Conservation (phyloP, 305 asterid genomes). For the Stenogyne calaminthoides region DNA sequence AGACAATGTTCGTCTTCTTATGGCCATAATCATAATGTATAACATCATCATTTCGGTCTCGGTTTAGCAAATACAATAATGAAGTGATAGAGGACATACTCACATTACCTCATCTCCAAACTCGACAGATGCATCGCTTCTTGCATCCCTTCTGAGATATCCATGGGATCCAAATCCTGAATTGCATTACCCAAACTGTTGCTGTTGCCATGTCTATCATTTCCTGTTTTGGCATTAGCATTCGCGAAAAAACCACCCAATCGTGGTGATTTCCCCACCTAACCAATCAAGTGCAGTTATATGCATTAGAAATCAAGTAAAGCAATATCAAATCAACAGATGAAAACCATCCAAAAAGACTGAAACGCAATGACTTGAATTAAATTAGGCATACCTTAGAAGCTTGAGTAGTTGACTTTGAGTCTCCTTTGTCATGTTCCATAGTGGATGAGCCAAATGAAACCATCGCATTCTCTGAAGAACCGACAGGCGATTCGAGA, state of each 20-base stretch:
- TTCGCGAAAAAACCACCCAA: constrained; percentile 74
- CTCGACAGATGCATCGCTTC: constrained; percentile 98
- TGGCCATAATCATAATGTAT: not conserved
- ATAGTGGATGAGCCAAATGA: constrained; percentile 43
- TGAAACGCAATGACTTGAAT: not conserved
- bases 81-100: constrained; percentile 43
- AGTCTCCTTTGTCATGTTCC: constrained; percentile 81
- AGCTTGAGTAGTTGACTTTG: constrained; percentile 44
- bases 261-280: constrained; percentile 76
- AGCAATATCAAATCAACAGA: not conserved
- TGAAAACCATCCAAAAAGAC: not conserved
- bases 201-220: constrained; percentile 42
- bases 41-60: not conserved
- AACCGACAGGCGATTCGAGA: constrained; percentile 69
- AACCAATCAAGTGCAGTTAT: constrained; percentile 45
- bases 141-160: constrained; percentile 97
- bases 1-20: constrained; percentile 8
- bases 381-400: constrained; percentile 53
- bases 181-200: constrained; percentile 51
- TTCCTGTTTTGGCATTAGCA: constrained; percentile 68
- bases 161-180: constrained; percentile 85
- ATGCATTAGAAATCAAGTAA: not conserved
- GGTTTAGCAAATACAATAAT: constrained; percentile 16
- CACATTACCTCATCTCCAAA: constrained; percentile 96
- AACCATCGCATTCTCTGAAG: constrained; percentile 56